These are phyloP conservation scores for Globisporangium uncinulatum DNA, from an alignment of 352 stramenopile species.

Conservation along the genomic window DNA sequence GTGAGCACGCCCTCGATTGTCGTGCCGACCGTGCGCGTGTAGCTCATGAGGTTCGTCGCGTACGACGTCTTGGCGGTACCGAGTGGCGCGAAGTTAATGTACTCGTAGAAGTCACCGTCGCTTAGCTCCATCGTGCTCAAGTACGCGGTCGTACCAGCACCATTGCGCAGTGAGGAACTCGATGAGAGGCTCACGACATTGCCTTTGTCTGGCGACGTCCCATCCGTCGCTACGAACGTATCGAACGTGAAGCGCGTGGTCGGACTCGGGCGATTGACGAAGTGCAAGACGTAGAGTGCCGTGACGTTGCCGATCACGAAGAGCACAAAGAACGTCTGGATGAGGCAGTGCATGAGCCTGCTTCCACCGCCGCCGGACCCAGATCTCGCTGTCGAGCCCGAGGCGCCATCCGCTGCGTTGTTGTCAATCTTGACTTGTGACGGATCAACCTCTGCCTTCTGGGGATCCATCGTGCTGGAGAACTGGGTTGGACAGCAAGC, in stretches of 20 bases:
- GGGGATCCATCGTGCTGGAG: conserved; percentile 12
- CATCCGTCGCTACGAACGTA: conserved; percentile 18
- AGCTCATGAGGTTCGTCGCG: conserved; percentile 47
- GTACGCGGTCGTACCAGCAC: conserved; percentile 67
- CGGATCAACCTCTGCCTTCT: conserved; percentile 32
- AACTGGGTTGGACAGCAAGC: no score
- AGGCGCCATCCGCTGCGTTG: not conserved
- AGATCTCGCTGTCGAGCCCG: not conserved
- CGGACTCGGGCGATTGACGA: conserved; percentile 36
- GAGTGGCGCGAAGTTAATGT: conserved; percentile 48
- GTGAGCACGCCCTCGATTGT: conserved; percentile 39
- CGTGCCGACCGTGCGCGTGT: conserved; percentile 21
- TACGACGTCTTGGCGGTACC: conserved; percentile 26
- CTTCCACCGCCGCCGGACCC: not conserved
- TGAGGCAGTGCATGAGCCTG: conserved; percentile 12
- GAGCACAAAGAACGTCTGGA: conserved; percentile 32
- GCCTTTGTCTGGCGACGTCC: conserved; percentile 15
- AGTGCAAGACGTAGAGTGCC: conserved; percentile 61
- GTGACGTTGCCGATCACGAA: conserved; percentile 59
- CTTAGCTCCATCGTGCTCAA: conserved; percentile 28
- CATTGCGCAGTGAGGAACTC: conserved; percentile 32
- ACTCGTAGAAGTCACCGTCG: conserved; percentile 18
- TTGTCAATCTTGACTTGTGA: conserved; percentile 41
- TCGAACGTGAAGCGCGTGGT: conserved; percentile 37
- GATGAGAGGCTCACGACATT: conserved; percentile 36